Conservation (phyloP, 2,329 filamentous ascomycete genomes). For the Diaporthe longicolla region DNA sequence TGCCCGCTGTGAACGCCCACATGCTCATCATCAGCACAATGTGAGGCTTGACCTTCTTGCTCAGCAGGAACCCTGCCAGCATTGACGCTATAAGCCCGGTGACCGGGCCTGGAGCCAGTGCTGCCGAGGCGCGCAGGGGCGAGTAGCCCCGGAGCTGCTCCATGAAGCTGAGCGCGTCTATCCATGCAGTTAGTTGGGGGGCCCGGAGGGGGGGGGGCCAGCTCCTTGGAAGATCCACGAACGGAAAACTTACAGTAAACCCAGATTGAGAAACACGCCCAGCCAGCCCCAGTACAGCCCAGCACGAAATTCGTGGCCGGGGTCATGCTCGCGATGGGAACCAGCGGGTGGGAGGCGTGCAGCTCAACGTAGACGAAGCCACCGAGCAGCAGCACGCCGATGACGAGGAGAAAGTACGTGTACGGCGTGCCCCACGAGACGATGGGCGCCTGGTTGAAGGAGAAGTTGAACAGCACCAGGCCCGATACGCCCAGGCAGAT, state of each 20-base stretch:
- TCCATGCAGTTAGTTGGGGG: not conserved
- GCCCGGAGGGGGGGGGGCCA: not conserved
- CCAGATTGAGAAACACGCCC: constrained; percentile 59
- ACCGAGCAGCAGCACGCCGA: constrained; percentile 64
- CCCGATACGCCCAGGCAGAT: constrained; percentile 59
- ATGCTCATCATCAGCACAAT: constrained; percentile 62
- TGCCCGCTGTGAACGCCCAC: constrained; percentile 59
- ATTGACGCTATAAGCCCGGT: constrained; percentile 61
- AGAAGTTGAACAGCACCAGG: constrained; percentile 69
- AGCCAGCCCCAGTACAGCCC: constrained; percentile 60
- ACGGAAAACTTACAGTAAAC: constrained; percentile 51
- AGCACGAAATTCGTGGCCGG: constrained; percentile 63
- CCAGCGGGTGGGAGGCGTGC: constrained; percentile 58
- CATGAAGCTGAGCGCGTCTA: constrained; percentile 49
- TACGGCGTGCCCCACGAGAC: constrained; percentile 67
- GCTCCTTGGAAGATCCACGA: no score
- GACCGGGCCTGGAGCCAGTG: constrained; percentile 60
- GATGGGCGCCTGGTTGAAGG: constrained; percentile 67
- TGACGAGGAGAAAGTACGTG: constrained; percentile 64
- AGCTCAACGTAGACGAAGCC: constrained; percentile 66
- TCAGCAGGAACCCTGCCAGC: constrained; percentile 58
- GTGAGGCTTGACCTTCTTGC: constrained; percentile 53
- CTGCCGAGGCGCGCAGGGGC: constrained; percentile 61
- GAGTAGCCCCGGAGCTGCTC: constrained; percentile 53
- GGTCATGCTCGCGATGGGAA: constrained; percentile 64